Base-by-base conservation (phyloP, 1,284 basidiomycete species). In the Trichosporon coremiiforme region DNA sequence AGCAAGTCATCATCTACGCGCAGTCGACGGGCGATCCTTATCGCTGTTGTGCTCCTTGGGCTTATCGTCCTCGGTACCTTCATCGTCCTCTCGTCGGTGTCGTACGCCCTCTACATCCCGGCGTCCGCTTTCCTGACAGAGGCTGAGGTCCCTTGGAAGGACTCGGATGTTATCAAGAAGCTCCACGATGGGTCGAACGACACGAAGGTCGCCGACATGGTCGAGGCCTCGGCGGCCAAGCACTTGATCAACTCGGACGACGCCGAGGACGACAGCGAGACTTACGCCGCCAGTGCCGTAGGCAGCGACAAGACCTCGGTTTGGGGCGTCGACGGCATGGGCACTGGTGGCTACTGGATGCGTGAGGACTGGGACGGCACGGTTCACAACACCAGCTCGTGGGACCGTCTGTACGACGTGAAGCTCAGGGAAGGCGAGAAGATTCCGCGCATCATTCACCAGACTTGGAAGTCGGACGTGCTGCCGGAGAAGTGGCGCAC, bases 401-500 rank as follows among this genome's bases (percentile, higher is more conserved):
- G 82, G 81, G 74, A 78, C 0, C 70, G 79, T 45, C 71, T 84
- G 31, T 78, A 75, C 71, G 81, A 82, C 63, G 77, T 84, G 17
- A 77, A 79, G 9, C 53, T 29, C 63, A 72, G 69, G 45, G 45
- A 66, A 10, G 84, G 88, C 62, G 90, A 94, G 78, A 89, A 87
- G 75, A 91, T 98, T 55, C 96, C 96, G 1, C 88, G 94, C 66
- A 93, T 99, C 76, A 89, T 99, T 67, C 96, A 99, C 84, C 96
- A 98, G 87, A 99, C 97, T 22, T 99, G 96, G 96, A 98, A 97
- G 86, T 90, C 91, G 20, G 90, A 96, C 73, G 88, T 87, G 0
- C 86, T 99, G 25, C 97, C 97, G 4, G 85, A 87, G 50, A 88
- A 89, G 73, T 99, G 95, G 95, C 88, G 89, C 75, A 86, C 85